Conservation (phyloP, 2,329 filamentous ascomycete genomes). For the Neurospora sp. region DNA sequence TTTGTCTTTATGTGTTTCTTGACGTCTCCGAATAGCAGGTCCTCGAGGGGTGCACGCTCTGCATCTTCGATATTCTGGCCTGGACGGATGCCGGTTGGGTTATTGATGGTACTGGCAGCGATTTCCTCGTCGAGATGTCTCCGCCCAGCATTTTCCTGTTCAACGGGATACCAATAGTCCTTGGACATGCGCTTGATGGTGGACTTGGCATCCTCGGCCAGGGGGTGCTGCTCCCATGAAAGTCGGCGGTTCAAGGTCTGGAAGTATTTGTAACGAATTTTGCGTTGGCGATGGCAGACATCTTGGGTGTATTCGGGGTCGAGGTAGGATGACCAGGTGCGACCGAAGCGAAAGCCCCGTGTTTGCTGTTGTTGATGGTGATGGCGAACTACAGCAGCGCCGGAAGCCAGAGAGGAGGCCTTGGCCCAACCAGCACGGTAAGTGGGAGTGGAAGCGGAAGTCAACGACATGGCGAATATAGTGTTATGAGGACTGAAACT, state of each 20-base stretch:
- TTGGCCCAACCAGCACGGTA: constrained; percentile 20
- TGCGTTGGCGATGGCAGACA: constrained; percentile 33
- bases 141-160: constrained; percentile 16
- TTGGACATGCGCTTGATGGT: constrained; percentile 33
- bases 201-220: constrained; percentile 26
- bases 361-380: constrained; percentile 31
- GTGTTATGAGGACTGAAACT: background rate
- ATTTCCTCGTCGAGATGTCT: constrained; percentile 27
- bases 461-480: constrained; percentile 23
- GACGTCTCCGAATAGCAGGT: constrained; percentile 28
- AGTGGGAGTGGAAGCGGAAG: constrained; percentile 20
- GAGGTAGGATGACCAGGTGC: constrained; percentile 33
- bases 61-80: constrained; percentile 34
- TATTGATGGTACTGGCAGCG: constrained; percentile 25
- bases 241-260: constrained; percentile 34
- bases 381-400: constrained; percentile 10
- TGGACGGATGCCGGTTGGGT: constrained; percentile 27
- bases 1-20: constrained; percentile 6
- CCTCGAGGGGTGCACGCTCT: constrained; percentile 34
- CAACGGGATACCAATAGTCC: constrained; percentile 28
- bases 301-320: constrained; percentile 33
- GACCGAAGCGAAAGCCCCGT: constrained; percentile 39
- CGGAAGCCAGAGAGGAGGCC: constrained; percentile 9
- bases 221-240: constrained; percentile 34
- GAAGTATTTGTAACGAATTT: constrained; percentile 34